Base-by-base conservation (phyloP, 495 filamentous ascomycete species). In the Xylaria sp. region DNA sequence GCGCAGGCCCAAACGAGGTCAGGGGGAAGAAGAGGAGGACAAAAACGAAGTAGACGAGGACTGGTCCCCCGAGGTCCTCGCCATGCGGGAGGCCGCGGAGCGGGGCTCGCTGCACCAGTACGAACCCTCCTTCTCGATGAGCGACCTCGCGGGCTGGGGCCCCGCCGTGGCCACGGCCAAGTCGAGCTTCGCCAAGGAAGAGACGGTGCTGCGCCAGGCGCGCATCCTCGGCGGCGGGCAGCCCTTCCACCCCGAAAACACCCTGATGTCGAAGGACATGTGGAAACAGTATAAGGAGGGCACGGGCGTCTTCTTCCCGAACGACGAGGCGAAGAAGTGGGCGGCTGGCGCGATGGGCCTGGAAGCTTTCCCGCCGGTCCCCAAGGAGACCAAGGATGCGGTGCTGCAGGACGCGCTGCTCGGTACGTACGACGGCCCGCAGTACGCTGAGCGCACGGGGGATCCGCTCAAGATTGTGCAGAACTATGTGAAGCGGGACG, bases 331-430 rank as follows among this genome's bases (percentile, higher is more conserved):
- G 26, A 66, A 55, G 61, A 33, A 59, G 62, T 71, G 66, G 67
- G 33, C 46, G 29, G 66, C 59, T 19, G 17, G 64, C 17, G 46
- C 61, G n/a, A 61, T 72, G 31, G 71, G 68, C 11, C 33, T 77
- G 35, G 70, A 71, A 24, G 29, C 78, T 3, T 61, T 70, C 12
- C 46, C 40, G 19, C 74, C 80, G 35, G 58, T 63, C 26, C 21
- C 69, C 41, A 69, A 61, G 17, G 74, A 72, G 67, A 79, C 78
- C 40, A 83, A 79, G 76, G 71, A 73, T 43, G 77, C 75, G 6
- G 76, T 86, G 14, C 31, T 84, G 9, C 81, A 86, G 53, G 68
- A 76, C 55, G 76, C 77, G 37, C 62, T 87, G 64, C 74, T 77
- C 26, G 85, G 85, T 43, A 77, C 78, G 52, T 85, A 88, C 72